These are phyloP conservation scores for Domatiomyces catenatus DNA, from an alignment of 2,329 filamentous ascomycete species.

Conservation along the genomic window DNA sequence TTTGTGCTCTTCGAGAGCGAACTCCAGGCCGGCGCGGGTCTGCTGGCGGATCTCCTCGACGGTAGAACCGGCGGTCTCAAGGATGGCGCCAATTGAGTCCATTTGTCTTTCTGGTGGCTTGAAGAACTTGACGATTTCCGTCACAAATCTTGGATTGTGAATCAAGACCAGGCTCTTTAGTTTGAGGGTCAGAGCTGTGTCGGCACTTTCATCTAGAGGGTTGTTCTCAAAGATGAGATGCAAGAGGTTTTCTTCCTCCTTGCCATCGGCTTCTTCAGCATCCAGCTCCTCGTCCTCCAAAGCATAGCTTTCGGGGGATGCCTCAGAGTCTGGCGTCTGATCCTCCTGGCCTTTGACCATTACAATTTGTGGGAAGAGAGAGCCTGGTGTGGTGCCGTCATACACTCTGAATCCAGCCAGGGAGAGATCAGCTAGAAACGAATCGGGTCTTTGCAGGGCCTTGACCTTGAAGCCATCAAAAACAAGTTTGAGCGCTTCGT, in stretches of 20 bases:
- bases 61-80: slow-evolving; percentile 90
- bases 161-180: slow-evolving; percentile 92
- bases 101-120: slow-evolving; percentile 91
- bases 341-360: slow-evolving; percentile 75
- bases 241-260: slow-evolving; percentile 62
- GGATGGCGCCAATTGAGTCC: slow-evolving; percentile 90
- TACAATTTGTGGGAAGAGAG: slow-evolving; percentile 86
- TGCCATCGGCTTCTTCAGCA: slow-evolving; percentile 25
- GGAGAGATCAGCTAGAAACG: slow-evolving; percentile 72
- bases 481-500: slow-evolving; percentile 74
- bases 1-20: slow-evolving; percentile 93
- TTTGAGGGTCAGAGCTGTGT: slow-evolving; percentile 78
- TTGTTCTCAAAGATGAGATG: slow-evolving; percentile 87
- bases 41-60: slow-evolving; percentile 91
- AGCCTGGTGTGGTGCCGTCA: slow-evolving; percentile 85
- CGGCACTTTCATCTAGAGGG: slow-evolving; percentile 79
- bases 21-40: slow-evolving; percentile 87
- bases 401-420: slow-evolving; percentile 88
- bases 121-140: slow-evolving; percentile 89
- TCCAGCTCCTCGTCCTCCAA: slow-evolving; percentile 34
- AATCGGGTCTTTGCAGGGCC: slow-evolving; percentile 77
- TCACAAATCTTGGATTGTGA: slow-evolving; percentile 87
- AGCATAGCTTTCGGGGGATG: not conserved
- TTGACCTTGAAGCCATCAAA: slow-evolving; percentile 93
- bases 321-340: slow-evolving; percentile 21